Base-by-base conservation (phyloP, 2,329 filamentous ascomycete species). In the Lanzia echinophila region DNA sequence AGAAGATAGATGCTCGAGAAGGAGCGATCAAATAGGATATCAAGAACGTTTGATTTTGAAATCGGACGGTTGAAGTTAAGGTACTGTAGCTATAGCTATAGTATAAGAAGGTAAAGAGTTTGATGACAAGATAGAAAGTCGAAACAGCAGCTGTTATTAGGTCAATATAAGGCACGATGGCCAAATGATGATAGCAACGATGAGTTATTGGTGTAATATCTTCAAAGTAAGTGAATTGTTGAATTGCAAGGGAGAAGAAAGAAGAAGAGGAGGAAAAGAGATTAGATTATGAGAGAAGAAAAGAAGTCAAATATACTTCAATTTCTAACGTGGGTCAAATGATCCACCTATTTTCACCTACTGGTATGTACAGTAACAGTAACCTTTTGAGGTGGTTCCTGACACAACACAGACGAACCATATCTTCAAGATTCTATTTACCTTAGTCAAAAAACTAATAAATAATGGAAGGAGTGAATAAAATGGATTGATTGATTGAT, bases 101-200 rank as follows among this genome's bases (percentile, higher is more conserved):
- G n/a, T n/a, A n/a, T n/a, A n/a, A n/a, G n/a, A n/a, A n/a, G n/a
- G n/a, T n/a, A n/a, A n/a, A n/a, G n/a, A n/a, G n/a, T n/a, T n/a
- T n/a, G n/a, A n/a, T n/a, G n/a, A n/a, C n/a, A n/a, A n/a, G n/a
- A n/a, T n/a, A n/a, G n/a, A n/a, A n/a, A n/a, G n/a, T n/a, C n/a
- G 7, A 41, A 12, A 3, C 24, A 33, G 43, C 47, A 53, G 24
- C 50, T 53, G 43, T 41, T 34, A 53, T 6, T 24, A 17, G 17
- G 17, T 47, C 50, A 47, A 53, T 53, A 32, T 20, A n/a, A 47
- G 24, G 47, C 31, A 13, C n/a, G n/a, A 17, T 31, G 33, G 50
- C 43, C 34, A 36, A 32, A 19, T 48, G 44, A 28, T 53, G 36
- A n/a, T 47, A 48, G 50, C 44, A 53, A 53, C n/a, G n/a, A n/a